Evolutionary conservation across 176 grass and related monocot genomes (phyloP), one percentile per base, ranked within the genome.

Genomic region (Avena eriantha): DNA sequence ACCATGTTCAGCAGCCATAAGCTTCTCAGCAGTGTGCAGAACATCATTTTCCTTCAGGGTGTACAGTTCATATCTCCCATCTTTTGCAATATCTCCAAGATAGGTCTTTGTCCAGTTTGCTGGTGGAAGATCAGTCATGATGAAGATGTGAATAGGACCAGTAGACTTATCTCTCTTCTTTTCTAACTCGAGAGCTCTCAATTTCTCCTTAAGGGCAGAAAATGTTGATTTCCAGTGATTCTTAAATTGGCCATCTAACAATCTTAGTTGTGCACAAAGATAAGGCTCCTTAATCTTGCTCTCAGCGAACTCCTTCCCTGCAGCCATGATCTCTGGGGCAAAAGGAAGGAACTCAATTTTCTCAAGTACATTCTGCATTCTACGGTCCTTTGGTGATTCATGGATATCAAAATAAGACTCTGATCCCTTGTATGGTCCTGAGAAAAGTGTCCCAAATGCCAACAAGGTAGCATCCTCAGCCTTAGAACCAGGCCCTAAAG

Each of bases 201-300:
- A 66, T 85, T 97, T 96, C 76, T 99, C 86, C 77, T 94, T 82
- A 21, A 99, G 85, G 58, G 92, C 89, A 81, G 89, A 93, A 91
- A 99, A 99, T 59, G 97, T 99, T 79, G 74, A 23, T 85, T 93
- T 94, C 97, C 94, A 94, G 81, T 99, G 94, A 82, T 99, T 96
- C 81, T 99, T 99, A 86, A 99, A 99, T 59, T 99, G 94, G 4
- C 97, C 97, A 76, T 97, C 97, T 91, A 99, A 89, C 63, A 99
- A 82, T 66, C 97, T 91, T 79, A 99, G 90, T 56, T 99, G 97
- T 10, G 92, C 87, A 75, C 97, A 99, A 31, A 99, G 85, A 90
- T 92, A 99, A 22, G 94, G 90, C 43, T 82, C 83, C 82, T 89
- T 94, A 84, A 99, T 96, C 36, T 45, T 91, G 86, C 81, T 93